Evolutionary conservation across 1,139 yeast species (phyloP).

Genomic region (Pichia sp.): DNA sequence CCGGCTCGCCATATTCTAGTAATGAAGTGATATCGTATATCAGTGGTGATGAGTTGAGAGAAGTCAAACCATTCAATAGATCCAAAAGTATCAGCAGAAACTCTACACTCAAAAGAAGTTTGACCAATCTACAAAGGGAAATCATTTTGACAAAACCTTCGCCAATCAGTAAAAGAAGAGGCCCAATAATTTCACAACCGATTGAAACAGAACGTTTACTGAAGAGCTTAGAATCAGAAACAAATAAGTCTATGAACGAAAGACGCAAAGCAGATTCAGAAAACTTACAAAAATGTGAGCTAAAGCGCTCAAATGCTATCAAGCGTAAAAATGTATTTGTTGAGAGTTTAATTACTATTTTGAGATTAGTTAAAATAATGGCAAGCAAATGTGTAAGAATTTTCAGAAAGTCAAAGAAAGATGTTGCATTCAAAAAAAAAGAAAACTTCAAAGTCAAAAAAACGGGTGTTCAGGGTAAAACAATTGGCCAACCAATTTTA

Average conservation of each 20-base stretch:
- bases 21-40: background rate
- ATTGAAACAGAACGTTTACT: background rate
- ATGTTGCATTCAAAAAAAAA: conserved; percentile 6
- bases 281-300: conserved; percentile 7
- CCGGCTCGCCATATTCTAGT: background rate
- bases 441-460: background rate
- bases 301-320: conserved; percentile 23
- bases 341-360: conserved; percentile 10
- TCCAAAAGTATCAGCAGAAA: background rate
- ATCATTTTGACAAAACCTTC: too few relatives aligned
- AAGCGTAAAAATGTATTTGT: conserved; percentile 21
- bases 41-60: too few relatives aligned
- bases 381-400: conserved; percentile 14
- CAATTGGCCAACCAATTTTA: conserved; percentile 10
- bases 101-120: conserved; percentile 3
- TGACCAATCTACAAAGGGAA: background rate
- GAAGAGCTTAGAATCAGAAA: too few relatives aligned
- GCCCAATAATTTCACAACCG: too few relatives aligned
- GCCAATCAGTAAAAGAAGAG: too few relatives aligned
- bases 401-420: conserved; percentile 8
- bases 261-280: too few relatives aligned
- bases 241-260: too few relatives aligned
- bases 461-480: background rate
- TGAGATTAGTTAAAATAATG: conserved; percentile 8
- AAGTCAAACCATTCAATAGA: conserved; percentile 4